Percentiles rank a stretch among this genome's conserved stretches.
Conservation (phyloP, 176 grass and related monocot species). For the Stipa capillata region DNA sequence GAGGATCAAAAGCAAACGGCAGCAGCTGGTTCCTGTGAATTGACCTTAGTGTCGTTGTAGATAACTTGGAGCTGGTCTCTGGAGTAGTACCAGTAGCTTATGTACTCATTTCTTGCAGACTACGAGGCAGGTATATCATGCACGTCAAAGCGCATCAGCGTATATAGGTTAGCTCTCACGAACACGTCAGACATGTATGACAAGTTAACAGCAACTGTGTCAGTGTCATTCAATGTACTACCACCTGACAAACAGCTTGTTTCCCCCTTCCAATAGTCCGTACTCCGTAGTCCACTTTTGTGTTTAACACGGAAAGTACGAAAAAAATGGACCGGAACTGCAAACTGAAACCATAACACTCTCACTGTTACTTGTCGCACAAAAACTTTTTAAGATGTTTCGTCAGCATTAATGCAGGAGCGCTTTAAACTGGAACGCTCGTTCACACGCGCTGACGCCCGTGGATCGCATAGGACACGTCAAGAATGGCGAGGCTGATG, state of each 20-base stretch:
- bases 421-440: too few species aligned
- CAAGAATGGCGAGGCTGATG: too few species aligned
- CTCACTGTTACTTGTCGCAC: too few species aligned
- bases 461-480: too few species aligned
- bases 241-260: background rate
- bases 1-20: background rate
- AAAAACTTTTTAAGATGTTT: too few species aligned
- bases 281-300: too few species aligned
- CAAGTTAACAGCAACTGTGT: background rate
- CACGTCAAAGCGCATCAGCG: background rate
- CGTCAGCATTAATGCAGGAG: too few species aligned
- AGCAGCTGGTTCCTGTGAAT: background rate
- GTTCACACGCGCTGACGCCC: too few species aligned
- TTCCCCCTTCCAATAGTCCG: background rate
- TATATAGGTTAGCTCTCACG: background rate
- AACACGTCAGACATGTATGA: background rate
- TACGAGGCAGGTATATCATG: background rate
- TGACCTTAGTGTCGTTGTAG: background rate
- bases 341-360: background rate
- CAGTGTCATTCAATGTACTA: background rate
- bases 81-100: background rate
- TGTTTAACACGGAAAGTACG: background rate
- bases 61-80: background rate
- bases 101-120: background rate
- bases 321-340: background rate